phyloP scores from a whole-genome alignment of 495 filamentous ascomycete species.

The Podospora conica region DNA sequence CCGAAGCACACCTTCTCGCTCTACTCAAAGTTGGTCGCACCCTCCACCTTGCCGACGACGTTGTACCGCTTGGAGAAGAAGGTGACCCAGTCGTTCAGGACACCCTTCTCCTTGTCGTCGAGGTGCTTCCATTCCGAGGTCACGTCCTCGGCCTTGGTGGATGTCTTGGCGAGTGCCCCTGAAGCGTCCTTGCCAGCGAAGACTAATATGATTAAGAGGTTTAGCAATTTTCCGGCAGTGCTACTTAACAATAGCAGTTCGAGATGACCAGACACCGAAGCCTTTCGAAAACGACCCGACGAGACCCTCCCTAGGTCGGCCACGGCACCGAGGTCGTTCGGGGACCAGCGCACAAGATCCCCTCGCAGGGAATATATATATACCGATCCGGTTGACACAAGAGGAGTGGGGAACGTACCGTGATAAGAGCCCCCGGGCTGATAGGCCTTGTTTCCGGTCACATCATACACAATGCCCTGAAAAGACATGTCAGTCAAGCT shows the following conservation, averaged over 20 bases:
- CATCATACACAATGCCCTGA: constrained; percentile 86
- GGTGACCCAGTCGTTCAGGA: constrained; percentile 84
- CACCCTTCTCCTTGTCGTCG: constrained; percentile 75
- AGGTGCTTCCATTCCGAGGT: constrained; percentile 79
- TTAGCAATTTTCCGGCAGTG: neutral
- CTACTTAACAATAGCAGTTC: neutral
- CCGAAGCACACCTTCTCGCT: neutral
- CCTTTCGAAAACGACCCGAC: neutral
- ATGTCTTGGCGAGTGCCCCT: constrained; percentile 77
- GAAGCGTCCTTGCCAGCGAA: constrained; percentile 95
- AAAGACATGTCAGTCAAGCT: constrained; percentile 9
- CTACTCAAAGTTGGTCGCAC: constrained; percentile 43
- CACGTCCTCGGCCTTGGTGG: constrained; percentile 80
- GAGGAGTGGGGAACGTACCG: constrained; percentile 46
- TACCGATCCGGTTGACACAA: neutral
- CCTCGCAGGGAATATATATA: neutral
- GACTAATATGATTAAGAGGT: constrained; percentile 44
- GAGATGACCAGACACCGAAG: neutral
- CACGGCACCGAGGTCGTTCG: too few relatives aligned
- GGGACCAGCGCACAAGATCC: too few relatives aligned
- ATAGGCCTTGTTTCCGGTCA: constrained; percentile 79
- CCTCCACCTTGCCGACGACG: constrained; percentile 73
- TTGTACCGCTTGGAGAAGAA: constrained; percentile 97
- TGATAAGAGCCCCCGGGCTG: constrained; percentile 76
- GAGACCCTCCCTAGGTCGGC: too few relatives aligned